Evolutionary conservation across 2,329 filamentous ascomycete species (phyloP).

Genomic region (Bipolaris cookei): DNA sequence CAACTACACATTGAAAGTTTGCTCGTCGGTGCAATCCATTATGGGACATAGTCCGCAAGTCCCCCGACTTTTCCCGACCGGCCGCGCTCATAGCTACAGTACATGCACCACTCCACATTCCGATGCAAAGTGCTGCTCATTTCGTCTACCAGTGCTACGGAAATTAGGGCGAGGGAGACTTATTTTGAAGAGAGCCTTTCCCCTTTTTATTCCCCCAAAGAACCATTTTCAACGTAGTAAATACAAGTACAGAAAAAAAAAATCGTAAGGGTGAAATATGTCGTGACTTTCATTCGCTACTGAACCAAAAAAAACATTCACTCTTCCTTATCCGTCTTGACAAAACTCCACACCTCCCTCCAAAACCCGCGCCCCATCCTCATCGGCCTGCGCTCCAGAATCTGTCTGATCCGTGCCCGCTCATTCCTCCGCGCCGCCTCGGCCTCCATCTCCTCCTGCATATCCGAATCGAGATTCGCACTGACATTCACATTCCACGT

Average conservation of each 20-base stretch:
- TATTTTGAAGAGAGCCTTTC: too few relatives aligned
- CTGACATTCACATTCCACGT: slow-evolving; percentile 6
- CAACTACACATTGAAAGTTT: too few relatives aligned
- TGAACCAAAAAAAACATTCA: neutral
- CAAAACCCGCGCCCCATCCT: slow-evolving; percentile 20
- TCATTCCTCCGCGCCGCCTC: slow-evolving; percentile 19
- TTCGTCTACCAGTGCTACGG: too few relatives aligned
- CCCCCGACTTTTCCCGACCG: slow-evolving; percentile 9
- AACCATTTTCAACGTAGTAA: too few relatives aligned
- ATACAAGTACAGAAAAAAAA: too few relatives aligned
- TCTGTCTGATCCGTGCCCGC: slow-evolving; percentile 15
- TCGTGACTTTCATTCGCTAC: too few relatives aligned
- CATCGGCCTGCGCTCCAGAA: slow-evolving; percentile 20
- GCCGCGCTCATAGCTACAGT: slow-evolving; percentile 9
- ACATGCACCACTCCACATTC: neutral
- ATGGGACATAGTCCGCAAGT: neutral
- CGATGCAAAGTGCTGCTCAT: neutral
- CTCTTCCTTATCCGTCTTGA: slow-evolving; percentile 23
- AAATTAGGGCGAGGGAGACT: too few relatives aligned
- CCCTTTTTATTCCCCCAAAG: too few relatives aligned
- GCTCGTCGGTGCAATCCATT: too few relatives aligned
- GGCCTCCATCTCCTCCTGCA: slow-evolving; percentile 23
- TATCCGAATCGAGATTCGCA: slow-evolving; percentile 13
- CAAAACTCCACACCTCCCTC: slow-evolving; percentile 35
- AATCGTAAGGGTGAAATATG: too few relatives aligned